Evolutionary conservation across 495 filamentous ascomycete genomes (phyloP), one percentile per base, ranked within the genome.

Genomic region (Cladorrhinum samala): DNA sequence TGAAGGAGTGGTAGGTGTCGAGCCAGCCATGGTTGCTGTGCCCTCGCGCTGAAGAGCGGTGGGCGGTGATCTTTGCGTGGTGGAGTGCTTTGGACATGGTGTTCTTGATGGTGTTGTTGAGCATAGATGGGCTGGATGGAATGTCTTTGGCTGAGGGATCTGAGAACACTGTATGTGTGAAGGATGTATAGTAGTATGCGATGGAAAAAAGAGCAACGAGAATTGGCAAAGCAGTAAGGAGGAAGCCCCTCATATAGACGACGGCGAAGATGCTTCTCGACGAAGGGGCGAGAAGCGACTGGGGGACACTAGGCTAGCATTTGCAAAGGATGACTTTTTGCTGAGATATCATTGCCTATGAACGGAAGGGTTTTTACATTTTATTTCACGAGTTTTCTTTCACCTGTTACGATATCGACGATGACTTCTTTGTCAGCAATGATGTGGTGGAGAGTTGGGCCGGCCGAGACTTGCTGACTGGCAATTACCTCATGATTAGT

Each of bases 1-100:
- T 80, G 77, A 94, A 91, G 51, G 84, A 88, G 73, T 91, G 88
- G 72, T 84, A 90, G 19, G 80, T 83, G 67, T 91, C 84, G n/a
- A 91, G 81, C 87, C 87, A 92, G 64, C 84, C 86, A 66, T 89
- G 84, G 63, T 90, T 79, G 52, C 79, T 76, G 65, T 91, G 86
- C 37, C 87, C 88, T 43, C 87, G 78, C 25, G 78, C 75, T 36
- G 63, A 63, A 30, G 82, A 86, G 56, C 71, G 77, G 60, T 83
- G 84, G 19, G 77, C 74, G 21, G 76, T 75, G 65, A 88, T 82
- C 58, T 79, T 83, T 42, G 81, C 82, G 74, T 85, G 76, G 21
- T 73, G 56, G 55, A 84, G 78, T 42, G 76, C 69, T 60, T 77
- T 79, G 36, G 79, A 66, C 77, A 82, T 82, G 53, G 11, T 33